Evolutionary conservation across 768 basidiomycete species (phyloP), one percentile per base, ranked within the genome.

Genomic region (Boletus vinaceobasis): DNA sequence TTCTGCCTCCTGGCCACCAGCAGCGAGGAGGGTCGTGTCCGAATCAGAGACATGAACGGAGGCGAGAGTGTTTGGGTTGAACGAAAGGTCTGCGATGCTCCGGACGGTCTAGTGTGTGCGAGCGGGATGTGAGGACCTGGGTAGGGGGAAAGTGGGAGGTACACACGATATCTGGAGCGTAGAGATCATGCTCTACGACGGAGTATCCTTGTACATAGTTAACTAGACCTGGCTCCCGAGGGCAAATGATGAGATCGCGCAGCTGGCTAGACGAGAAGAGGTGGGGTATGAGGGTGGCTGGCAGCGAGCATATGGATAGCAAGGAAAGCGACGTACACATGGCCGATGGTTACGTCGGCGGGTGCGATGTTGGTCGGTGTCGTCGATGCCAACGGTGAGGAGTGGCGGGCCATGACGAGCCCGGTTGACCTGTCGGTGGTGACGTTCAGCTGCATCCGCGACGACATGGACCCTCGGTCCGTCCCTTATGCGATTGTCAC

Each of bases 241-340:
- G 89, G 68, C 88, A 90, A 55, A 88, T 80, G 47, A 91, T 71
- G 46, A 93, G 81, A 73, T 93, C 89, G 35, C 90, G 80, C 29
- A 93, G 74, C 71, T 93, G 90, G 27, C 87, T 88, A 69, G 42
- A 55, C 26, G 39, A 26, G 52, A 14, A 48, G 35, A 42, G 19
- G 46, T 38, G 29, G 53, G 36, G 55, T 54, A 65, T 52, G 44
- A 35, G 57, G 55, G 40, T 48, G 40, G 26, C 23, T 33, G 52
- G 61, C 44, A 54, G 44, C 33, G 33, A 26, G 23, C 13, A 9
- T 5, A 47, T 17, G 38, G 9, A 29, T 9, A 7, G 47, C 19
- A 49, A 43, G 33, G 15, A 53, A 58, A 67, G 47, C 36, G 42
- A 73, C 80, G 57, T 60, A 87, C 86, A 85, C 79, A 79, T 87